Conservation (phyloP, 2,329 filamentous ascomycete genomes). For the Canariomyces notabilis region DNA sequence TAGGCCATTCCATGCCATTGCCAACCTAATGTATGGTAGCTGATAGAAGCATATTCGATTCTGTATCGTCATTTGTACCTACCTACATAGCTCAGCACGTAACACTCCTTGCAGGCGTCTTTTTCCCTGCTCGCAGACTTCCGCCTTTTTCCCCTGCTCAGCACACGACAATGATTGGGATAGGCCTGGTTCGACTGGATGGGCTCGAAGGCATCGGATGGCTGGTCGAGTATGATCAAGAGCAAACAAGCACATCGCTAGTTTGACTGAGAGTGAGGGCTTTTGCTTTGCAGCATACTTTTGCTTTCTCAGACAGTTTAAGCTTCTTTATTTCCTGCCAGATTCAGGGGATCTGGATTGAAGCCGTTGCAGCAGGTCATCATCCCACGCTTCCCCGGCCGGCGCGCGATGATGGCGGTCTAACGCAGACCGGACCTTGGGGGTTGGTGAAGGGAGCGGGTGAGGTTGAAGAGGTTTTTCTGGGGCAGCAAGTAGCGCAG, state of each 20-base stretch:
- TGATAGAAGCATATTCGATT: too few species aligned
- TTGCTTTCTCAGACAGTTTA: not conserved
- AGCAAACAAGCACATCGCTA: not conserved
- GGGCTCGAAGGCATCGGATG: not conserved
- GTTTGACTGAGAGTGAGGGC: not conserved
- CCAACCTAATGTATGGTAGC: not conserved
- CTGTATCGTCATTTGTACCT: too few species aligned
- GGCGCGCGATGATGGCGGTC: too few species aligned
- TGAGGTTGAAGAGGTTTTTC: slow-evolving; percentile 21
- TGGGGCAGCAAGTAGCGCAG: slow-evolving; percentile 13
- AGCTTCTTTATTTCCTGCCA: not conserved
- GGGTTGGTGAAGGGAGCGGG: slow-evolving; percentile 1
- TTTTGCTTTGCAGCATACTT: not conserved
- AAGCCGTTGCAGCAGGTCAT: not conserved
- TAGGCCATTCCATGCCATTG: not conserved
- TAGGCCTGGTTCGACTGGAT: too few species aligned
- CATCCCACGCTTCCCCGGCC: not conserved
- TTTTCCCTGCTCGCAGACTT: not conserved
- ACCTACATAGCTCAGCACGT: too few species aligned
- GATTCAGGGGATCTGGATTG: not conserved
- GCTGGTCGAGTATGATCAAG: not conserved
- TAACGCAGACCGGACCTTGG: not conserved
- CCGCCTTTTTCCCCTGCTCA: not conserved
- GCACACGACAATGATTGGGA: too few species aligned
- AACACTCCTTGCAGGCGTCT: too few species aligned